Evolutionary conservation across 495 filamentous ascomycete species (phyloP), one percentile per base, ranked within the genome.

Genomic region (Penicillium taxi): DNA sequence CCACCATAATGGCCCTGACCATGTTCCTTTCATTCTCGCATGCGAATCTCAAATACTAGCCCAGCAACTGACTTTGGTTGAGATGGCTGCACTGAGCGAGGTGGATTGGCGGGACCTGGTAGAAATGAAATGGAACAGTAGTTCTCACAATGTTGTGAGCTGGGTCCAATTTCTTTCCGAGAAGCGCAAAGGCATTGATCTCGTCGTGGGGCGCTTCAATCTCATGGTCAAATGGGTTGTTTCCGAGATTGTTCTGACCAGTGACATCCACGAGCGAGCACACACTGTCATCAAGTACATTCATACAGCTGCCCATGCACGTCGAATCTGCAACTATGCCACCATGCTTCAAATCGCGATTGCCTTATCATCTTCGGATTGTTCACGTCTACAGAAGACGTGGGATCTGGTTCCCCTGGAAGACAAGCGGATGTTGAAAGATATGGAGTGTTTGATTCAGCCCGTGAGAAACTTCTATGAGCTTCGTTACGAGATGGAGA

Each of bases 101-200:
- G 82, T 99, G 35, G 89, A 96, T 61, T 99, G 93, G 93, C 87
- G 82, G 53, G 93, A 99, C 52, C 69, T 99, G 30, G 87, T 99
- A 35, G 86, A 96, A 20, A 83, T 99, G 74, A 77, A 77, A 38
- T 96, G 88, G 88, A 86, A 81, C 46, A 84, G 76, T 36, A 79
- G 84, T 35, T 73, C 79, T 11, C 70, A 79, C 12, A 52, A 56
- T 27, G 68, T 72, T 7, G 69, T 74, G 21, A 76, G 79, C 45
- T 99, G 93, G 93, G 86, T 94, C n/a, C 80, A 91, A 32, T 96
- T 91, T 53, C 73, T 99, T 9, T 74, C 78, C n/a, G 76, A 80
- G 11, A 80, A 93, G 41, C 82, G 82, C 16, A 82, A 77, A 23
- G 91, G 91, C 14, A 86, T 96, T 35, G 91, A 96, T 48, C 72